Percentiles rank a stretch among this genome's conserved stretches.
Evolutionary conservation across 1,284 basidiomycete species (phyloP).

Genomic region (Melampsora larici-populina): DNA sequence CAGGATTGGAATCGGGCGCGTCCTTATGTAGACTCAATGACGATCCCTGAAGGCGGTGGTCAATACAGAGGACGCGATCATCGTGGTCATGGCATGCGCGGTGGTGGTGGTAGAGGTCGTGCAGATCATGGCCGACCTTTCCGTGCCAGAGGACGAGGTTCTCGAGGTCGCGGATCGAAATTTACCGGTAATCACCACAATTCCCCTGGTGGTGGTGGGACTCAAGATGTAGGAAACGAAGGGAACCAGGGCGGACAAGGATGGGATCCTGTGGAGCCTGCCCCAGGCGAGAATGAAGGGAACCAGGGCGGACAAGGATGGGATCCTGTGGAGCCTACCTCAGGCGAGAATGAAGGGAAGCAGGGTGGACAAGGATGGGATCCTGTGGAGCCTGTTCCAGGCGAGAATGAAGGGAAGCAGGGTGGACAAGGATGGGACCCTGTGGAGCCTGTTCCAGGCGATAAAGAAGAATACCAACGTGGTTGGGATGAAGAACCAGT

Average conservation of each 20-base stretch:
- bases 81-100: slow-evolving; percentile 14
- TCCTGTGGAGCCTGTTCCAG: background rate
- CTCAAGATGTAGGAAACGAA: background rate
- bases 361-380: background rate
- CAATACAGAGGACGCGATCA: slow-evolving; percentile 9
- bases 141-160: background rate
- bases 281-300: background rate
- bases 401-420: too few species aligned
- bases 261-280: background rate
- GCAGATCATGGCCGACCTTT: slow-evolving; percentile 1
- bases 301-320: background rate
- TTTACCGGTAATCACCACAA: background rate
- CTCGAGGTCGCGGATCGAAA: background rate
- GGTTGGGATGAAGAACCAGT: background rate
- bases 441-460: background rate
- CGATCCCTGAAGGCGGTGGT: slow-evolving; percentile 17
- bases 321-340: background rate
- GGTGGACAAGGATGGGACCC: background rate
- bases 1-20: slow-evolving; percentile 41
- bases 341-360: background rate
- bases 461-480: background rate
- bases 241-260: background rate
- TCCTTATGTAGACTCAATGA: slow-evolving; percentile 39
- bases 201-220: background rate
- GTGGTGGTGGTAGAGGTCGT: slow-evolving; percentile 31